Conservation (phyloP, 202 grass and related monocot genomes). For the Panicum hallii region DNA sequence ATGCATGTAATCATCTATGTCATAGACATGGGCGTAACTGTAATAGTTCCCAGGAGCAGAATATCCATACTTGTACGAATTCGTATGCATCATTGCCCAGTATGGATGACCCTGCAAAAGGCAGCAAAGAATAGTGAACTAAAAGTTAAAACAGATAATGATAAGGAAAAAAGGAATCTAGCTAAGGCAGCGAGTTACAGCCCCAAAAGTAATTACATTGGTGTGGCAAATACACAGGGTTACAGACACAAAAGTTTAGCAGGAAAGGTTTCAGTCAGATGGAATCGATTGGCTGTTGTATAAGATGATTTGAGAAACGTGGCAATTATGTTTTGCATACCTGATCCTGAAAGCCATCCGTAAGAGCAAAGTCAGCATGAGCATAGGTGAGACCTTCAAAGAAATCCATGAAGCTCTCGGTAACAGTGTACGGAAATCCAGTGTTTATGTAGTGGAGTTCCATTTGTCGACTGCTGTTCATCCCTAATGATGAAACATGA, state of each 20-base stretch:
- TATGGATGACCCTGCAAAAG: slow-evolving; percentile 79
- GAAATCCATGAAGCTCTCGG: slow-evolving; percentile 99
- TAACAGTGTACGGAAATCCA: slow-evolving; percentile 87
- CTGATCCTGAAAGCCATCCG: slow-evolving; percentile 86
- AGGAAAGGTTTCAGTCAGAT: not conserved
- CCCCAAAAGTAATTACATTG: not conserved
- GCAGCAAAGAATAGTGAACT: slow-evolving; percentile 7
- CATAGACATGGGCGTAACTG: slow-evolving; percentile 72
- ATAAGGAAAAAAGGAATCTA: not conserved
- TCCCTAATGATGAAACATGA: slow-evolving; percentile 50
- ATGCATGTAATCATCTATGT: slow-evolving; percentile 74
- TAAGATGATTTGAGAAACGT: slow-evolving; percentile 31
- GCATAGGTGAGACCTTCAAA: slow-evolving; percentile 96
- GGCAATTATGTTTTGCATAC: slow-evolving; percentile 40
- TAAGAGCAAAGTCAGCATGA: slow-evolving; percentile 79
- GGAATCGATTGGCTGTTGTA: not conserved
- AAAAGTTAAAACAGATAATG: slow-evolving; percentile 3
- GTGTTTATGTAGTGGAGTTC: slow-evolving; percentile 99
- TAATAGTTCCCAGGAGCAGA: slow-evolving; percentile 80
- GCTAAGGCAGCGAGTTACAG: slow-evolving; percentile 15
- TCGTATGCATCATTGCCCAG: slow-evolving; percentile 91
- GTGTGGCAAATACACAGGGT: not conserved
- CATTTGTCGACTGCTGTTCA: slow-evolving; percentile 79
- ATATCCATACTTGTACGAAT: slow-evolving; percentile 89
- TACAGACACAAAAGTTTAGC: not conserved